phyloP scores from a whole-genome alignment of 2,329 filamentous ascomycete species.

The Thelonectria olida region DNA sequence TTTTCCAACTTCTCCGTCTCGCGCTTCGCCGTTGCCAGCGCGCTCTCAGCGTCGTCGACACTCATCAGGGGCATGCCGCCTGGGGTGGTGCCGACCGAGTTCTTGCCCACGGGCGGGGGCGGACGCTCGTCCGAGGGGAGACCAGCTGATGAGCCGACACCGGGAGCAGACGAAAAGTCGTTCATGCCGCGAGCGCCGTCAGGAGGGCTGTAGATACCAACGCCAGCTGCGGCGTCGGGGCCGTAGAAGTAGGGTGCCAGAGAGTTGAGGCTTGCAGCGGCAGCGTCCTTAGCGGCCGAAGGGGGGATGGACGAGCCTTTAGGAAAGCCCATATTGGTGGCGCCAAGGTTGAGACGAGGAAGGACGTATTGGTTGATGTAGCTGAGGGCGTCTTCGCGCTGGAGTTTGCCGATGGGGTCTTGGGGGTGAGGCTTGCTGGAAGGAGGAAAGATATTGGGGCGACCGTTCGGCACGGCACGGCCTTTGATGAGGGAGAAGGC shows the following conservation, averaged over 20 bases:
- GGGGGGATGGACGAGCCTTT: constrained; percentile 46
- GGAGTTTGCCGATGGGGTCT: constrained; percentile 71
- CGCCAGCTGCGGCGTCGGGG: constrained; percentile 54
- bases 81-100: constrained; percentile 39
- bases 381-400: constrained; percentile 71
- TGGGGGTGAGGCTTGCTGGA: constrained; percentile 56
- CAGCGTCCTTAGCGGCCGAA: constrained; percentile 53
- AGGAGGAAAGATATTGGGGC: constrained; percentile 68
- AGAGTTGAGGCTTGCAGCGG: constrained; percentile 61
- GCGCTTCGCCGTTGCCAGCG: constrained; percentile 60
- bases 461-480: constrained; percentile 70
- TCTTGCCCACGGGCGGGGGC: constrained; percentile 33
- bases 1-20: constrained; percentile 72
- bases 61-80: constrained; percentile 65
- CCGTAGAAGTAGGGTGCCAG: constrained; percentile 67
- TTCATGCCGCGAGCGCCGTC: constrained; percentile 48
- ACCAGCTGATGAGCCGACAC: constrained; percentile 17
- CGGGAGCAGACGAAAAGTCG: constrained; percentile 41
- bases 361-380: constrained; percentile 77
- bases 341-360: constrained; percentile 65
- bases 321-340: constrained; percentile 54
- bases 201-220: constrained; percentile 53
- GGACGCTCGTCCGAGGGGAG: constrained; percentile 40
- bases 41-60: constrained; percentile 70
- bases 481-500: constrained; percentile 72